Base-by-base conservation (phyloP, 1,284 basidiomycete genomes). In the Laetiporus sulphureus region DNA sequence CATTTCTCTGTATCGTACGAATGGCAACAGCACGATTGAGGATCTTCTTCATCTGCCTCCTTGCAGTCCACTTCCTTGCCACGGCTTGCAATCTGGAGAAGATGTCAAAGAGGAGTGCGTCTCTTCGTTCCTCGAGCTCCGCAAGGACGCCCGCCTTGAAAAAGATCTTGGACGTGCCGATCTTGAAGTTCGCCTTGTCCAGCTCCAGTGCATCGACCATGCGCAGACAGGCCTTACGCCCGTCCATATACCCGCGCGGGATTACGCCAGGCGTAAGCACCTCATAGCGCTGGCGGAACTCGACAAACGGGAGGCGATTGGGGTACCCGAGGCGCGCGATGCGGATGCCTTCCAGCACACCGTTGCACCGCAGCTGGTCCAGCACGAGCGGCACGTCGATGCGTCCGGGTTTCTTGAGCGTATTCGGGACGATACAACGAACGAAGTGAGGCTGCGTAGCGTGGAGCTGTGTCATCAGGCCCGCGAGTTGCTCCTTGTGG, bases 71-170 rank as follows among this genome's bases (percentile, higher is more conserved):
- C 76, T 80, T 92, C 36, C 93, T 73, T 3, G 87, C 86, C 0
- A 79, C 74, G 0, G 94, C 91, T 58, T 98, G 93, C 42, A 99
- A 65, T 25, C 83, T 75, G 10, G 91, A 83, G 66, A 99, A 97
- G 35, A 98, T 71, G 52, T 94, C 93, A 51, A 82, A 93, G 13
- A 99, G 67, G 20, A 92, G 68, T 7, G 77, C 72, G 62, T 99
- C 96, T 15, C 96, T 71, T 16, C 91, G 77, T 57, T 98, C 96
- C 64, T 99, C 96, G 22, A 99, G 76, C 56, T 97, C 94, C n/a
- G 96, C 96, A 8, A 99, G 75, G 2, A 98, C 92, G 4, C 95
- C 95, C 1, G 96, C 94, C 62, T 98, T 99, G 81, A 99, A 99
- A 69, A 99, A 99, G 51, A 98, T 91, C 70, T 99, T 99, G 33